Percentiles rank a stretch among this genome's conserved stretches.
Conservation (phyloP, 2,329 filamentous ascomycete species). For the Alternaria angustiovoidea region DNA sequence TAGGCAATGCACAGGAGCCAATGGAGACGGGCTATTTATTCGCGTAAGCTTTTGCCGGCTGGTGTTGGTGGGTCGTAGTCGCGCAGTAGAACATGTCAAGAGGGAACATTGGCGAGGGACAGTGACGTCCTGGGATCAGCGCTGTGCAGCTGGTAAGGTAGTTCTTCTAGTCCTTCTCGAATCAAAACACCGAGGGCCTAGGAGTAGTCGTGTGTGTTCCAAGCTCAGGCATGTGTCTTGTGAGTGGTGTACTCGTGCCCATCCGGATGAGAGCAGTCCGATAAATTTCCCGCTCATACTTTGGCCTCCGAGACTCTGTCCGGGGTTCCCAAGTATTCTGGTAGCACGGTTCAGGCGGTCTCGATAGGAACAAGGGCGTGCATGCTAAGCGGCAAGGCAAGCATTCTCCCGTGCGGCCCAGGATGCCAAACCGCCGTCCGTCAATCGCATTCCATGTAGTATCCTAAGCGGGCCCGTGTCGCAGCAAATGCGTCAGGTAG, state of each 20-base stretch:
- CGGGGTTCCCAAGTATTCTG: slow-evolving; percentile 3
- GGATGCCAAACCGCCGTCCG: slow-evolving; percentile 5
- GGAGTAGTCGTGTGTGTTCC: no score
- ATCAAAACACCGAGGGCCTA: not conserved
- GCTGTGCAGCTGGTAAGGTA: slow-evolving; percentile 3
- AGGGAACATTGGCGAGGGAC: slow-evolving; percentile 17
- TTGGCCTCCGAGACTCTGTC: slow-evolving; percentile 4
- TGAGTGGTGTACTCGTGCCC: not conserved
- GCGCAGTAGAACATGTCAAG: slow-evolving; percentile 21
- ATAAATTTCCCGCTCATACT: not conserved
- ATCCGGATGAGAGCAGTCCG: not conserved
- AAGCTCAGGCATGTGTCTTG: not conserved
- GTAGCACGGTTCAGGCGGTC: slow-evolving; percentile 36
- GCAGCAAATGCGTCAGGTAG: not conserved
- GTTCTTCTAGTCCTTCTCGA: not conserved
- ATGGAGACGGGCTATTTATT: slow-evolving; percentile 17
- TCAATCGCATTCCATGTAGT: slow-evolving; percentile 1
- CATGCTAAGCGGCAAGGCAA: slow-evolving; percentile 28
- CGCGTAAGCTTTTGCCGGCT: slow-evolving; percentile 21
- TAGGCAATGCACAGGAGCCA: slow-evolving; percentile 13
- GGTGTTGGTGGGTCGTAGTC: slow-evolving; percentile 17
- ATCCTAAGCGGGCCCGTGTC: not conserved
- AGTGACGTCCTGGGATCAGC: slow-evolving; percentile 27
- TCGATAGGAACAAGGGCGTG: slow-evolving; percentile 25
- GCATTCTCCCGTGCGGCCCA: slow-evolving; percentile 20